These are phyloP conservation scores for Pestalotiopsis sp. DNA, from an alignment of 2,329 filamentous ascomycete species.

Conservation along the genomic window DNA sequence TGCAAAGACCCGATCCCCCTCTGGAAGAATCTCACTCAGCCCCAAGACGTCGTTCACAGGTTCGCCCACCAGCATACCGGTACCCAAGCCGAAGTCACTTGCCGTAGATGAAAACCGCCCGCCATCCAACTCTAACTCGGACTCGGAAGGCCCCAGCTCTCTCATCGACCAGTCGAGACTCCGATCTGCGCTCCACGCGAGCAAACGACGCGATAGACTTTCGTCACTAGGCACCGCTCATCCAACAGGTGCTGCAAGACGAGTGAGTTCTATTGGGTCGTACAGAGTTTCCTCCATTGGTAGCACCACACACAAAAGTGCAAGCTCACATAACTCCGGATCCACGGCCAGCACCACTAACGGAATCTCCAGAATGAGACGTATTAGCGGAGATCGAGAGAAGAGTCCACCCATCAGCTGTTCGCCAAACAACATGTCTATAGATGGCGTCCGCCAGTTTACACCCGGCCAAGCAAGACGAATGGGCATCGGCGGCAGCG, in stretches of 20 bases:
- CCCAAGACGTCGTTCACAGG: conserved; percentile 26
- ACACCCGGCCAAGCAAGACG: conserved; percentile 59
- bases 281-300: conserved; percentile 22
- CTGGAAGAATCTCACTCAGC: conserved; percentile 36
- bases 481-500: conserved; percentile 56
- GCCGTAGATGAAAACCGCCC: conserved; percentile 57
- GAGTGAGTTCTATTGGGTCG: conserved; percentile 50
- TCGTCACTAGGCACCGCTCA: conserved; percentile 38
- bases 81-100: conserved; percentile 13
- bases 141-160: conserved; percentile 50
- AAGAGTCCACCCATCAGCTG: conserved; percentile 57
- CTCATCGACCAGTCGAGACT: conserved; percentile 57
- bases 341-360: conserved; percentile 53
- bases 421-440: conserved; percentile 46
- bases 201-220: conserved; percentile 48
- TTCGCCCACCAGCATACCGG: conserved; percentile 1
- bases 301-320: conserved; percentile 31
- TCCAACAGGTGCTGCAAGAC: conserved; percentile 38
- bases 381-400: conserved; percentile 53
- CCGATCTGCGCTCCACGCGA: conserved; percentile 56
- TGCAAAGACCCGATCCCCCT: conserved; percentile 53
- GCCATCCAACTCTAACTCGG: conserved; percentile 43
- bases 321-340: conserved; percentile 38
- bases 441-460: conserved; percentile 39
- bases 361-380: conserved; percentile 58